These are phyloP conservation scores for Saccharomycopsis schoenii DNA, from an alignment of 805 yeast genomes.

Conservation along the genomic window DNA sequence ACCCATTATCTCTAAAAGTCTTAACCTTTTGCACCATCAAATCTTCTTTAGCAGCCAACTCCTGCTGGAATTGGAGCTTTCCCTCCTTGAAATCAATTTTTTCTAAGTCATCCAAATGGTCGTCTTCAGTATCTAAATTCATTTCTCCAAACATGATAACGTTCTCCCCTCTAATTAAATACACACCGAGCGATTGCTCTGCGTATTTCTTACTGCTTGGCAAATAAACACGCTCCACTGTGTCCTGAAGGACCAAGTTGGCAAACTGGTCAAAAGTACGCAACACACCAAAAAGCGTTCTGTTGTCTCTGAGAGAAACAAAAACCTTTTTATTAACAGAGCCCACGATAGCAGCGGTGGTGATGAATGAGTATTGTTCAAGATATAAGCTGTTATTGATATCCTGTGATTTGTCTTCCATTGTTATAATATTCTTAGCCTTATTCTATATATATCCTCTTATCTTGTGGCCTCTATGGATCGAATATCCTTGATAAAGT, in stretches of 20 bases:
- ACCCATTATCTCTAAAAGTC: background rate
- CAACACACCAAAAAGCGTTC: slow-evolving; percentile 76
- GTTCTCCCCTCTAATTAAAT: slow-evolving; percentile 90
- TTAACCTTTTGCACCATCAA: slow-evolving; percentile 4
- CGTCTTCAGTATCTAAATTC: slow-evolving; percentile 79
- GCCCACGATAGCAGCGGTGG: slow-evolving; percentile 85
- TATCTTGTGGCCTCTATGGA: no score
- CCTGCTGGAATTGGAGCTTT: slow-evolving; percentile 29
- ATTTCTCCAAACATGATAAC: slow-evolving; percentile 90
- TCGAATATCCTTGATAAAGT: no score
- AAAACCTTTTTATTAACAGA: slow-evolving; percentile 73
- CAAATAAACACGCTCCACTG: slow-evolving; percentile 74
- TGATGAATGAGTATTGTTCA: slow-evolving; percentile 75
- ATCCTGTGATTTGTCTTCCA: slow-evolving; percentile 1
- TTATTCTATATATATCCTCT: no score
- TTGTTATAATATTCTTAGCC: background rate
- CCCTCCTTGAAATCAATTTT: slow-evolving; percentile 58
- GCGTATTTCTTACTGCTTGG: slow-evolving; percentile 49
- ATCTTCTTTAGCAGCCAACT: slow-evolving; percentile 14
- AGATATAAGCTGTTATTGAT: slow-evolving; percentile 37
- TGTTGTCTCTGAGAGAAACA: slow-evolving; percentile 83
- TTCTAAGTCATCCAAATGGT: slow-evolving; percentile 44
- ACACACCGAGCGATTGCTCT: slow-evolving; percentile 70
- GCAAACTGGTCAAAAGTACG: slow-evolving; percentile 95
- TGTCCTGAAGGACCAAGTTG: slow-evolving; percentile 84